Percentiles rank a stretch among this genome's conserved stretches.
phyloP scores from a whole-genome alignment of 1,139 yeast species.

The Fermentozyma sake region DNA sequence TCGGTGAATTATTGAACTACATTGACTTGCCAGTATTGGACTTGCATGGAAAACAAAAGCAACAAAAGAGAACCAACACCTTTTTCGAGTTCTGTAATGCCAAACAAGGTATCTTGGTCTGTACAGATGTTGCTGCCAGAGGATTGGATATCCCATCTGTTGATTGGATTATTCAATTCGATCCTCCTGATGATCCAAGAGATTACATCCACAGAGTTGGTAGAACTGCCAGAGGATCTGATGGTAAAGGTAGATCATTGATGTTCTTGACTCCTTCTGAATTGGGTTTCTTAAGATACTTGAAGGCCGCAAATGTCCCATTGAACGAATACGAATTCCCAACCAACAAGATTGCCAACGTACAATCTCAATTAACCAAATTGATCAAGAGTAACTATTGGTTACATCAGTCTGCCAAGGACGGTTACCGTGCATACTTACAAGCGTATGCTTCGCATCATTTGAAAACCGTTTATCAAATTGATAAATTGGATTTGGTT shows the following conservation, averaged over 20 bases:
- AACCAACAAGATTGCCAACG: slow-evolving; percentile 86
- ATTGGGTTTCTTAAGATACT: slow-evolving; percentile 87
- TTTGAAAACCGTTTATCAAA: slow-evolving; percentile 90
- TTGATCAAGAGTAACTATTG: slow-evolving; percentile 88
- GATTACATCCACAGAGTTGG: slow-evolving; percentile 29
- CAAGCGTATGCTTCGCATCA: slow-evolving; percentile 98
- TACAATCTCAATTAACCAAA: slow-evolving; percentile 89
- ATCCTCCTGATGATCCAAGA: slow-evolving; percentile 91
- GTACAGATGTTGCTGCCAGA: slow-evolving; percentile 29
- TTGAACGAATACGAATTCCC: slow-evolving; percentile 97
- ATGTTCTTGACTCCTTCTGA: slow-evolving; percentile 95
- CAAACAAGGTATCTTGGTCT: slow-evolving; percentile 46
- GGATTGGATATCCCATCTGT: slow-evolving; percentile 28
- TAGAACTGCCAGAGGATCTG: slow-evolving; percentile 54
- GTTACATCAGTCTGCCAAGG: slow-evolving; percentile 94
- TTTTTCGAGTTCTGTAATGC: slow-evolving; percentile 98
- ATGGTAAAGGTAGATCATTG: slow-evolving; percentile 87
- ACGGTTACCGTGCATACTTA: slow-evolving; percentile 91
- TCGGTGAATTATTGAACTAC: slow-evolving; percentile 89
- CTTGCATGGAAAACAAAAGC: slow-evolving; percentile 96
- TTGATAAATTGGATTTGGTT: slow-evolving; percentile 87
- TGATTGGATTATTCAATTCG: slow-evolving; percentile 28
- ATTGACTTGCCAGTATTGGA: slow-evolving; percentile 95
- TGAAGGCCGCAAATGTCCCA: slow-evolving; percentile 96
- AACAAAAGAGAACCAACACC: slow-evolving; percentile 95